A percentile compares a stretch with the other conserved stretches of the same genome.
Conservation (phyloP, 2,329 filamentous ascomycete genomes). For the Arthrobotrys megalospora region DNA sequence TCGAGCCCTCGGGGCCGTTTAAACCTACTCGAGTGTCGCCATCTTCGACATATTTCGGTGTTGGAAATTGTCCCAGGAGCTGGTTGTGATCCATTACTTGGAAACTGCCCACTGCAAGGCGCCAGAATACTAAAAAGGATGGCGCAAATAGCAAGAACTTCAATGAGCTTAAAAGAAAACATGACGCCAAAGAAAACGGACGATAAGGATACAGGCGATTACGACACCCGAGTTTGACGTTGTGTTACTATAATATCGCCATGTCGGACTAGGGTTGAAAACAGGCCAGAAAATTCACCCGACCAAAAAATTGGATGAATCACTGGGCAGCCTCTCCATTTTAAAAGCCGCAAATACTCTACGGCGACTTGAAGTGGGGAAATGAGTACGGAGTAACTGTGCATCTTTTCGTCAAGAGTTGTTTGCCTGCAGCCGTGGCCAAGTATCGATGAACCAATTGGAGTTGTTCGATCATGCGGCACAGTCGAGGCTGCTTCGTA, state of each 20-base stretch:
- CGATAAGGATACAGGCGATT: neutral
- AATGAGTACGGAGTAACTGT: constrained; percentile 1
- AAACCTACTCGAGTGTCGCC: constrained; percentile 38
- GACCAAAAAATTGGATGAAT: neutral
- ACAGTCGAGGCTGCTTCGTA: constrained; percentile 21
- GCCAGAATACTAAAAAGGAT: neutral
- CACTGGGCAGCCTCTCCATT: neutral
- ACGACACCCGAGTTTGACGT: neutral
- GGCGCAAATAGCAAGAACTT: neutral
- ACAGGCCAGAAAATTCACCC: neutral
- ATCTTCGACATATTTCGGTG: constrained; percentile 23
- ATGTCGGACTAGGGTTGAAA: neutral
- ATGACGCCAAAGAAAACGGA: neutral
- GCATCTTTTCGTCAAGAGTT: neutral
- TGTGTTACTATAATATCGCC: neutral
- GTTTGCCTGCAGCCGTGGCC: neutral
- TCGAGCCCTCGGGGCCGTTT: neutral
- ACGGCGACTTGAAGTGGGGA: neutral
- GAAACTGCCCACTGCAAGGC: neutral
- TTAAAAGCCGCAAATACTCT: neutral
- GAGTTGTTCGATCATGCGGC: constrained; percentile 20
- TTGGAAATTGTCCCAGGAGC: constrained; percentile 13
- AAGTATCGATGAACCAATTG: constrained; percentile 13
- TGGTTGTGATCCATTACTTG: constrained; percentile 1
- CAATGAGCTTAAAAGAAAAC: neutral